phyloP scores from a whole-genome alignment of 495 filamentous ascomycete genomes.

The Monascus purpureus region DNA sequence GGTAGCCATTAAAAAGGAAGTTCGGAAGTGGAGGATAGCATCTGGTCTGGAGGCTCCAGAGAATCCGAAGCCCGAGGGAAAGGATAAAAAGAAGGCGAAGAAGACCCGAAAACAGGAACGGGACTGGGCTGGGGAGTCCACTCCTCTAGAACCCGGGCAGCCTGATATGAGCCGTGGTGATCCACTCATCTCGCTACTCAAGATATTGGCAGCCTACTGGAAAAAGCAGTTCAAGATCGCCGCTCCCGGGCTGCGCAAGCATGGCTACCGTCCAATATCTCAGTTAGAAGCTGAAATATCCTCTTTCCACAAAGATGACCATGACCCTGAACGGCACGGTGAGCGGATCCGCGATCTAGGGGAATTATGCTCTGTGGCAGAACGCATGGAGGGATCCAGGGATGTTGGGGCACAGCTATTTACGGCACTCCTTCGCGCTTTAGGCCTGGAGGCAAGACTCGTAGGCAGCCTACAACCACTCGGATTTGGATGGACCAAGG shows the following conservation, averaged over 20 bases:
- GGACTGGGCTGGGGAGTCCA: conserved; percentile 62
- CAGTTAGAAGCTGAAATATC: conserved; percentile 51
- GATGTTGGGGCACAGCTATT: conserved; percentile 88
- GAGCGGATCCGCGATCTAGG: conserved; percentile 53
- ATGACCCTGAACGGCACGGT: conserved; percentile 51
- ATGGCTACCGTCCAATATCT: conserved; percentile 65
- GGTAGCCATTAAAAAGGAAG: conserved; percentile 49
- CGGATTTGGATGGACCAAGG: conserved; percentile 84
- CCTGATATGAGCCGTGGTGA: conserved; percentile 69
- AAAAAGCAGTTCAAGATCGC: conserved; percentile 68
- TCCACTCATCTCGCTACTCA: conserved; percentile 67
- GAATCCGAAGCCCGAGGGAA: conserved; percentile 12
- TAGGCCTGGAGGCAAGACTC: conserved; percentile 68
- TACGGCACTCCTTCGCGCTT: conserved; percentile 68
- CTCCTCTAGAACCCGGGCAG: conserved; percentile 51
- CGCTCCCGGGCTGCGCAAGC: conserved; percentile 71
- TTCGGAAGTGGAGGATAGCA: conserved; percentile 58
- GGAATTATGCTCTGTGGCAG: conserved; percentile 55
- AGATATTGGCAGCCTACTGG: conserved; percentile 70
- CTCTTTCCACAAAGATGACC: conserved; percentile 44
- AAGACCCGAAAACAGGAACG: conserved; percentile 32
- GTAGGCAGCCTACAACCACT: conserved; percentile 75
- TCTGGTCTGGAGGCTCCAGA: conserved; percentile 44
- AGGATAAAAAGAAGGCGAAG: conserved; percentile 30
- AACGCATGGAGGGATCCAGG: conserved; percentile 62